Percentiles rank a stretch among this genome's conserved stretches.
Conservation (phyloP, 441 rosid genomes). For the Euphorbia schlechtendalii region DNA sequence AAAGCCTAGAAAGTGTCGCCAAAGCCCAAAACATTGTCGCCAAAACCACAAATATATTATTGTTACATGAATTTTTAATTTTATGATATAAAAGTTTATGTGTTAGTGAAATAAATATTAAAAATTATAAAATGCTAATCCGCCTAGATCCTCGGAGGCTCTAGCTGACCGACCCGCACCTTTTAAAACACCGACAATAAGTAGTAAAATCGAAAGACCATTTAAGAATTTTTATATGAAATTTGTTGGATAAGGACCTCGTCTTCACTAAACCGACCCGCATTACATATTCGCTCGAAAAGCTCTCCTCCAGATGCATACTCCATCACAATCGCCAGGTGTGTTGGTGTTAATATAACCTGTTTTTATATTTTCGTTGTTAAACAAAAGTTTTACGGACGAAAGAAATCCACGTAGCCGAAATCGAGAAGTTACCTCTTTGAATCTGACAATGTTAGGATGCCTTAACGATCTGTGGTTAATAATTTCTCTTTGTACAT, state of each 20-base stretch:
- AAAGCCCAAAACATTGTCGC: too few species aligned
- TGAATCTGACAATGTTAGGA: constrained; percentile 94
- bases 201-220: constrained; percentile 2
- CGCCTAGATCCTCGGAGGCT: too few species aligned
- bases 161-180: too few species aligned
- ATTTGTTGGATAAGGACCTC: constrained; percentile 46
- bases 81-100: too few species aligned
- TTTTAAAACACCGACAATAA: too few species aligned
- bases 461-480: constrained; percentile 91
- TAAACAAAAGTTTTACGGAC: not conserved
- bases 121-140: too few species aligned
- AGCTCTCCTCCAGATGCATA: constrained; percentile 98
- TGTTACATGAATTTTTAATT: too few species aligned
- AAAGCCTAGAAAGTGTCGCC: too few species aligned
- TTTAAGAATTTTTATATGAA: not conserved
- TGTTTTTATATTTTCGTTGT: constrained; percentile 22
- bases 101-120: too few species aligned
- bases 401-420: not conserved
- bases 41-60: too few species aligned
- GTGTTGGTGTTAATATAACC: constrained; percentile 92
- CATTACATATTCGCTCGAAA: constrained; percentile 90
- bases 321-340: constrained; percentile 97
- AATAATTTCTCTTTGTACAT: constrained; percentile 90
- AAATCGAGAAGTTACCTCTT: constrained; percentile 58
- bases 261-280: constrained; percentile 97